Percentiles rank a stretch among this genome's conserved stretches.
phyloP scores from a whole-genome alignment of 2,329 filamentous ascomycete species.

The Grosmannia clavigera region DNA sequence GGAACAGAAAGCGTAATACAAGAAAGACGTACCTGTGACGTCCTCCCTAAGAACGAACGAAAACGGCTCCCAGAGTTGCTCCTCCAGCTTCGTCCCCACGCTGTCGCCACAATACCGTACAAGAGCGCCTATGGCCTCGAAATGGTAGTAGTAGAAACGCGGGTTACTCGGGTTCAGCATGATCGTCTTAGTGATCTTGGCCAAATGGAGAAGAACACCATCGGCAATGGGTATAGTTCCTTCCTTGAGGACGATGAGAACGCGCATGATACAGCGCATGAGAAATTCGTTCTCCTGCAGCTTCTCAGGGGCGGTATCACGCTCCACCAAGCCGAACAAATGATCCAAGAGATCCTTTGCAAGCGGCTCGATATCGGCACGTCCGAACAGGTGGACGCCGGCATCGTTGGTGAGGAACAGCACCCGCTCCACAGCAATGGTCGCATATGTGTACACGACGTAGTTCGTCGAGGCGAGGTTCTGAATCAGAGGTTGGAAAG shows the following conservation, averaged over 20 bases:
- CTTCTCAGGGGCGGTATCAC: conserved; percentile 73
- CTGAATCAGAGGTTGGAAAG: conserved; percentile 80
- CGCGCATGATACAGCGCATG: conserved; percentile 97
- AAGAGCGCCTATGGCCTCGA: conserved; percentile 84
- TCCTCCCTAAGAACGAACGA: conserved; percentile 68
- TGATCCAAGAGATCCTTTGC: conserved; percentile 80
- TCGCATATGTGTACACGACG: conserved; percentile 94
- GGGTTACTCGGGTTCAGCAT: conserved; percentile 94
- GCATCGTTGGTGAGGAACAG: conserved; percentile 69
- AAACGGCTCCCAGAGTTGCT: conserved; percentile 72
- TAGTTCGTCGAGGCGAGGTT: conserved; percentile 85
- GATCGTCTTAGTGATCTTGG: conserved; percentile 84
- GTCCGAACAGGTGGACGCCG: conserved; percentile 67
- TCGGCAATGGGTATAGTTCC: conserved; percentile 63
- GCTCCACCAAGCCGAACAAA: conserved; percentile 82
- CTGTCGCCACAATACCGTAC: conserved; percentile 57
- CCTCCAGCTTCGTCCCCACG: conserved; percentile 63
- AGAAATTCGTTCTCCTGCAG: conserved; percentile 98
- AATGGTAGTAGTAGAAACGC: conserved; percentile 96
- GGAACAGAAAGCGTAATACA: conserved; percentile 17
- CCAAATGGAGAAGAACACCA: conserved; percentile 67
- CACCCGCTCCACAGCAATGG: conserved; percentile 89
- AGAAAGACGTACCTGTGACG: conserved; percentile 49
- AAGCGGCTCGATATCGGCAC: conserved; percentile 65
- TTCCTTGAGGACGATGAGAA: conserved; percentile 86